Evolutionary conservation across 2,329 filamentous ascomycete genomes (phyloP).

Genomic region (Neofusicoccum sp.): DNA sequence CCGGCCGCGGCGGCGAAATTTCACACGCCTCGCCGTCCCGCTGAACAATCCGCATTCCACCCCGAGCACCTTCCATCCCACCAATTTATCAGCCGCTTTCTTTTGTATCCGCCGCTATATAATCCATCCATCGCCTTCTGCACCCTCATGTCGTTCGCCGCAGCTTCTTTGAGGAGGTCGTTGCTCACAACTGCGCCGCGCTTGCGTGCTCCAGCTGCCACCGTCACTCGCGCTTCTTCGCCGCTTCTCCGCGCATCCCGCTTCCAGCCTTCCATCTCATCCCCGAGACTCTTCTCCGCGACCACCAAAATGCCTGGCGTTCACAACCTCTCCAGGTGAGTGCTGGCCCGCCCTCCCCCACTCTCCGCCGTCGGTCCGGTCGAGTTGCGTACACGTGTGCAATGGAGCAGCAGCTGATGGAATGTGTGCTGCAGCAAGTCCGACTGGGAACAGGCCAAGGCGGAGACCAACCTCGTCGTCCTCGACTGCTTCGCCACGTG

Average conservation of each 20-base stretch:
- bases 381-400: not conserved
- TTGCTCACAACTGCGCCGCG: constrained; percentile 42
- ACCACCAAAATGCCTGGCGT: constrained; percentile 46
- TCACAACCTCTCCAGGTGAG: constrained; percentile 50
- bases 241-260: constrained; percentile 30
- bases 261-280: constrained; percentile 26
- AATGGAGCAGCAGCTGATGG: not conserved
- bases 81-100: constrained; percentile 16
- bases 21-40: constrained; percentile 5
- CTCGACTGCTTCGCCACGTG: constrained; percentile 86
- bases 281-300: constrained; percentile 38
- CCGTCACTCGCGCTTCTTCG: constrained; percentile 26
- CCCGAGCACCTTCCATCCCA: constrained; percentile 24
- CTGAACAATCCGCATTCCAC: constrained; percentile 29
- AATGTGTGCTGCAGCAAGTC: constrained; percentile 47
- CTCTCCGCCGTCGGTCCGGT: not conserved
- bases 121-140: constrained; percentile 6
- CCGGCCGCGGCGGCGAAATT: constrained; percentile 18
- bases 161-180: constrained; percentile 34
- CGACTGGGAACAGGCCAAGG: constrained; percentile 58
- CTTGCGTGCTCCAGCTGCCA: constrained; percentile 26
- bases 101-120: constrained; percentile 27
- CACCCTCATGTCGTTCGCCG: constrained; percentile 32
- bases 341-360: constrained; percentile 19
- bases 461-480: constrained; percentile 61